phyloP scores from a whole-genome alignment of 2,329 filamentous ascomycete species.

The Penicillium sp. region DNA sequence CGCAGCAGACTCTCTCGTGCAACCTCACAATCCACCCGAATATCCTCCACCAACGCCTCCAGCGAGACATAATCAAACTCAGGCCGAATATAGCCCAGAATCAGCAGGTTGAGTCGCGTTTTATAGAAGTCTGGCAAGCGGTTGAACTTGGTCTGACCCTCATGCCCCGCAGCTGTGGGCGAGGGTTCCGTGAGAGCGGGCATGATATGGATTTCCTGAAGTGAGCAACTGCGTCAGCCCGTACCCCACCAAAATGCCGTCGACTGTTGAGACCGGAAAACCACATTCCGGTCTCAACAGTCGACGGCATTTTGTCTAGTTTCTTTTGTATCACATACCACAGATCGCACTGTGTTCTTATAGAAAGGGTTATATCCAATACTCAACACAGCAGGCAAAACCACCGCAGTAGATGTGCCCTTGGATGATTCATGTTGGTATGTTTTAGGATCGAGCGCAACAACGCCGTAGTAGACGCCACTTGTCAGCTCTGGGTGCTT shows the following conservation, averaged over 20 bases:
- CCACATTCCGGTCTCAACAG: not conserved
- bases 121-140: constrained; percentile 76
- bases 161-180: constrained; percentile 28
- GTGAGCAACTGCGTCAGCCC: not conserved
- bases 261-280: too few species aligned
- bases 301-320: not conserved
- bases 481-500: constrained; percentile 58
- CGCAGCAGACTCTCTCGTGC: constrained; percentile 70
- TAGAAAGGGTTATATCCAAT: constrained; percentile 98
- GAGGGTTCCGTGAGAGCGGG: constrained; percentile 59
- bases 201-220: constrained; percentile 78
- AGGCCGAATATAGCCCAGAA: constrained; percentile 83
- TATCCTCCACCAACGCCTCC: constrained; percentile 83
- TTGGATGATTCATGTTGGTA: constrained; percentile 26
- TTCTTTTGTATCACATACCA: constrained; percentile 46
- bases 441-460: constrained; percentile 59
- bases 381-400: constrained; percentile 87
- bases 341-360: constrained; percentile 80
- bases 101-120: constrained; percentile 70
- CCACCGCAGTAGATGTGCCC: constrained; percentile 25
- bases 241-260: not conserved
- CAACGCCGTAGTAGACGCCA: constrained; percentile 94
- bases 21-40: constrained; percentile 82
- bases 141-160: constrained; percentile 35
- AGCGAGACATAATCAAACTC: constrained; percentile 84